Conservation (phyloP, 2,329 filamentous ascomycete species). For the Verticillium longisporum region DNA sequence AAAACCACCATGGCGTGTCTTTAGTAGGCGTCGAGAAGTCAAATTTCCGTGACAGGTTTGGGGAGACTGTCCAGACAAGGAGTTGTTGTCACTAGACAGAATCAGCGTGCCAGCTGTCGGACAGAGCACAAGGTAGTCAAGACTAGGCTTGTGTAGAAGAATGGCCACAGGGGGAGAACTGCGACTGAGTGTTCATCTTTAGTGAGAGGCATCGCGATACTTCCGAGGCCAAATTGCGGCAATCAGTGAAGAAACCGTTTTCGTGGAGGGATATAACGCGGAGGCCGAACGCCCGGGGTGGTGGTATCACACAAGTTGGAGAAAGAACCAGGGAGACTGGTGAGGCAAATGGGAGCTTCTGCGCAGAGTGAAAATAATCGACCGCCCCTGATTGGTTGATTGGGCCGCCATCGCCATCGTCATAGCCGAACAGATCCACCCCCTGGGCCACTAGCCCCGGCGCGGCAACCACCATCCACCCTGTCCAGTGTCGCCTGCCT, state of each 20-base stretch:
- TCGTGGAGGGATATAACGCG: no score
- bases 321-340: not conserved
- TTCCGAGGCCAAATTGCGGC: no score
- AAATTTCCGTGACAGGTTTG: not conserved
- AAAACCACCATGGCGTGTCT: not conserved
- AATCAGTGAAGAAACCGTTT: no score
- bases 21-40: not conserved
- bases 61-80: not conserved
- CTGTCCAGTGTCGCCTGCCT: not conserved
- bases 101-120: not conserved
- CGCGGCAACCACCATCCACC: not conserved
- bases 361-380: conserved; percentile 11
- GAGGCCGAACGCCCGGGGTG: not conserved
- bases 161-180: no score
- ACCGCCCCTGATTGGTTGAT: conserved; percentile 8
- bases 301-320: not conserved
- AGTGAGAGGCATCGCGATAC: no score
- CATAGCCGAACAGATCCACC: conserved; percentile 13
- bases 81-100: not conserved
- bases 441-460: not conserved
- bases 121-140: not conserved
- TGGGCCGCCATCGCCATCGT: conserved; percentile 12
- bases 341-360: not conserved
- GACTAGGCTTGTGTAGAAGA: no score
- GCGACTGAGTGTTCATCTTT: no score